These are phyloP conservation scores for Chlamydomonas sphaeroides DNA, from an alignment of 139 green algal genomes.

Conservation along the genomic window DNA sequence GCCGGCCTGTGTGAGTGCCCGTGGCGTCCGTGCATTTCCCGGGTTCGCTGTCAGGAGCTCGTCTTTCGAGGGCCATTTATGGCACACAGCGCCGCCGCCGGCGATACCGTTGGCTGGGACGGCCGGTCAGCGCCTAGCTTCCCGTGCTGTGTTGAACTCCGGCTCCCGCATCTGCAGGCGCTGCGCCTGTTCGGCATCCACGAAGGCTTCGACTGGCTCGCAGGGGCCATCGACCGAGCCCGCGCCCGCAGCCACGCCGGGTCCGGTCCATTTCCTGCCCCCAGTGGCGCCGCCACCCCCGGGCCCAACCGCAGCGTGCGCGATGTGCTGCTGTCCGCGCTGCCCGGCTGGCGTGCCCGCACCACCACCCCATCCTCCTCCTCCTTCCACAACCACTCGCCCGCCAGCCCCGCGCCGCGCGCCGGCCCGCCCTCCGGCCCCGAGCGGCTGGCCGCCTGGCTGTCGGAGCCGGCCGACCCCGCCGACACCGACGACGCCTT, in stretches of 20 bases:
- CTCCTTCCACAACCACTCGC: not conserved
- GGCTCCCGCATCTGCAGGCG: not conserved
- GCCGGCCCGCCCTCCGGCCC: not conserved
- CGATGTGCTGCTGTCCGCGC: not conserved
- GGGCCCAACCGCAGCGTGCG: not conserved
- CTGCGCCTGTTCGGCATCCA: not conserved
- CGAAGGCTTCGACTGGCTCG: not conserved
- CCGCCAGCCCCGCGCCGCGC: not conserved
- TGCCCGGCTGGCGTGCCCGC: not conserved
- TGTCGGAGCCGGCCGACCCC: not conserved
- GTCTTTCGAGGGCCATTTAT: not conserved
- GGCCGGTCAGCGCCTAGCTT: too few species aligned
- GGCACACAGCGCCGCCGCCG: too few species aligned
- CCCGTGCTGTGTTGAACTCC: not conserved
- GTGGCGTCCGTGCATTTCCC: not conserved
- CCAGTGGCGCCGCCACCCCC: too few species aligned
- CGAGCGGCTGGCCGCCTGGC: slow-evolving; percentile 1
- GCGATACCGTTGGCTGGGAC: too few species aligned
- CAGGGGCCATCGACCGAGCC: not conserved
- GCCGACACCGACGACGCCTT: slow-evolving; percentile 20
- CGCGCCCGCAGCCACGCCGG: not conserved
- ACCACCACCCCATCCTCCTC: too few species aligned
- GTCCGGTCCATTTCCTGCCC: not conserved
- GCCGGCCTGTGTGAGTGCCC: not conserved
- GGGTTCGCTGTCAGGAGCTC: not conserved